These are phyloP conservation scores for Podaxis sp. DNA, from an alignment of 768 basidiomycete genomes.

Conservation along the genomic window DNA sequence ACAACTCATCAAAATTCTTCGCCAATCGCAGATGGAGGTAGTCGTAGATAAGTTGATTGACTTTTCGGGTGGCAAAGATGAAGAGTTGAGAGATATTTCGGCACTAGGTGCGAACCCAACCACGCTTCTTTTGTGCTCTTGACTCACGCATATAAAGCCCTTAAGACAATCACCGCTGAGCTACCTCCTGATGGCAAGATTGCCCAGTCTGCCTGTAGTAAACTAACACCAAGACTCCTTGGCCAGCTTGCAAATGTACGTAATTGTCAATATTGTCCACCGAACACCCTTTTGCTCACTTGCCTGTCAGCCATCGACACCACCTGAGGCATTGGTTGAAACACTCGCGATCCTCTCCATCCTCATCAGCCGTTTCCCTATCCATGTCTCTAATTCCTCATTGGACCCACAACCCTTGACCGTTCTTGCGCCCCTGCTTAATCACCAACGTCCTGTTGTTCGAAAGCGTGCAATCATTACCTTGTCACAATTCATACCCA, in stretches of 20 bases:
- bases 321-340: slow-evolving; percentile 82
- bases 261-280: neutral
- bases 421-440: slow-evolving; percentile 70
- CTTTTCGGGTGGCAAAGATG: slow-evolving; percentile 83
- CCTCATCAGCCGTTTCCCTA: slow-evolving; percentile 82
- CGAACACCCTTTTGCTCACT: slow-evolving; percentile 18
- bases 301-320: slow-evolving; percentile 52
- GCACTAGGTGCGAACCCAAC: slow-evolving; percentile 65
- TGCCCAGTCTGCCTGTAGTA: slow-evolving; percentile 75
- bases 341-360: slow-evolving; percentile 85
- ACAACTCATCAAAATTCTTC: slow-evolving; percentile 86
- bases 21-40: slow-evolving; percentile 76
- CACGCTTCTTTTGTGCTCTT: slow-evolving; percentile 50
- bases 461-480: slow-evolving; percentile 92
- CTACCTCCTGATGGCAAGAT: slow-evolving; percentile 82
- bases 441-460: slow-evolving; percentile 79
- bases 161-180: slow-evolving; percentile 94
- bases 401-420: slow-evolving; percentile 59
- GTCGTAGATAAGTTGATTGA: slow-evolving; percentile 90
- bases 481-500: slow-evolving; percentile 79
- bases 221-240: slow-evolving; percentile 82
- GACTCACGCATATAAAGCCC: slow-evolving; percentile 47
- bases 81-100: slow-evolving; percentile 93
- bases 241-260: slow-evolving; percentile 75
- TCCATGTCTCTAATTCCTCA: slow-evolving; percentile 54